These are phyloP conservation scores for Persicaria maculosa DNA, from an alignment of 148 eudicot genomes.

Conservation along the genomic window DNA sequence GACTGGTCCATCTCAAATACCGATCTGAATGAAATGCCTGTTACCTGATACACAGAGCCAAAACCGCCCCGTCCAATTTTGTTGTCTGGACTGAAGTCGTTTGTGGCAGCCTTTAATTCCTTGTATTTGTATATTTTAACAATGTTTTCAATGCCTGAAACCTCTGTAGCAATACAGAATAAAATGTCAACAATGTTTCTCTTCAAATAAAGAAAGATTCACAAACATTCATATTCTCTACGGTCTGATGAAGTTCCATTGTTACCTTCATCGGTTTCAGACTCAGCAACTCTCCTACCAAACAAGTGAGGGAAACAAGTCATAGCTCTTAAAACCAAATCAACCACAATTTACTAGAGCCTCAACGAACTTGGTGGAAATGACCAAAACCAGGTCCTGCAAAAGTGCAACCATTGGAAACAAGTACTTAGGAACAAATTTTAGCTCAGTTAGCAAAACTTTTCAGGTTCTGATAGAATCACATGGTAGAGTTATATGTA, in stretches of 20 bases:
- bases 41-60: slow-evolving; percentile 11
- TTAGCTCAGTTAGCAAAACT: neutral
- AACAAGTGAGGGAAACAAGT: slow-evolving; percentile 6
- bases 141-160: slow-evolving; percentile 2
- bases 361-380: neutral
- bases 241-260: neutral
- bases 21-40: neutral
- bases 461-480: no score
- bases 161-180: neutral
- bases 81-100: slow-evolving; percentile 7
- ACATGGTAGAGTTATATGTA: neutral
- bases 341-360: neutral
- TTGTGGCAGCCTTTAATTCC: slow-evolving; percentile 5
- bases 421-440: slow-evolving; percentile 2
- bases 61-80: slow-evolving; percentile 11
- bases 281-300: neutral
- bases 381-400: neutral
- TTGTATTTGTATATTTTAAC: slow-evolving; percentile 12
- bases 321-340: neutral
- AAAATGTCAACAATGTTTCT: neutral
- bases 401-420: neutral
- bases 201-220: neutral
- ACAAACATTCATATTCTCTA: neutral
- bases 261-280: slow-evolving; percentile 11
- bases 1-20: neutral